Percentiles rank a stretch among this genome's conserved stretches.
phyloP scores from a whole-genome alignment of 1,139 yeast genomes.

The Casaregolazyma lundiana region DNA sequence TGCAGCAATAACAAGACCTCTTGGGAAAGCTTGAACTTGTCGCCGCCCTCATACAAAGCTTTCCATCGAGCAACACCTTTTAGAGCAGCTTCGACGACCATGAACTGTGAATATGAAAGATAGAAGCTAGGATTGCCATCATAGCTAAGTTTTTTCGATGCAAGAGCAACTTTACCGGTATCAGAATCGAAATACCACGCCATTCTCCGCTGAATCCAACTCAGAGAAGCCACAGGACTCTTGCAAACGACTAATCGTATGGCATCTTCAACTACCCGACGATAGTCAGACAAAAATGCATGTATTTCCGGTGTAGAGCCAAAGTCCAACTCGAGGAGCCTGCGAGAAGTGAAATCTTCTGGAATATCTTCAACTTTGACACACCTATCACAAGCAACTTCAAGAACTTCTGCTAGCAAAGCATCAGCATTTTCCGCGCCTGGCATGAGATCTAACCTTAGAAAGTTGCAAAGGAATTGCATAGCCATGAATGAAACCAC shows the following conservation, averaged over 20 bases:
- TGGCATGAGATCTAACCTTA: slow-evolving; percentile 70
- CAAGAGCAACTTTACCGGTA: slow-evolving; percentile 64
- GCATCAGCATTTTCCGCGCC: slow-evolving; percentile 41
- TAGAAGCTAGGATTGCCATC: slow-evolving; percentile 67
- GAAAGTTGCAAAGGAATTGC: slow-evolving; percentile 90
- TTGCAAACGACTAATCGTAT: slow-evolving; percentile 85
- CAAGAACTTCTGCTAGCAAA: slow-evolving; percentile 63
- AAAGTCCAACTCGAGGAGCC: slow-evolving; percentile 74
- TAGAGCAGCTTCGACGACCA: slow-evolving; percentile 81
- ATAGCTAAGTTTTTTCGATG: slow-evolving; percentile 48
- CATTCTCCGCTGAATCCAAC: slow-evolving; percentile 74
- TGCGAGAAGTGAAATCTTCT: slow-evolving; percentile 59
- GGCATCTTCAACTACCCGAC: slow-evolving; percentile 84
- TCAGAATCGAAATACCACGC: slow-evolving; percentile 69
- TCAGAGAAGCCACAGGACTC: slow-evolving; percentile 72
- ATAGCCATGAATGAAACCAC: slow-evolving; percentile 87
- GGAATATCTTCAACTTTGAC: slow-evolving; percentile 66
- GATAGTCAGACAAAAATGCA: slow-evolving; percentile 73
- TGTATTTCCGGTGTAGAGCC: slow-evolving; percentile 80
- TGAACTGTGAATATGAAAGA: slow-evolving; percentile 76
- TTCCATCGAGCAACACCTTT: slow-evolving; percentile 97
- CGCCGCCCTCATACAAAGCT: slow-evolving; percentile 72
- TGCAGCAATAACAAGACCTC: slow-evolving; percentile 63
- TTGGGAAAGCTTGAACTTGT: slow-evolving; percentile 54
- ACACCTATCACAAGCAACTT: slow-evolving; percentile 73